A percentile compares a stretch with the other conserved stretches of the same genome.
These are phyloP conservation scores for Xylaria sp. DNA, from an alignment of 2,329 filamentous ascomycete genomes.

Conservation along the genomic window DNA sequence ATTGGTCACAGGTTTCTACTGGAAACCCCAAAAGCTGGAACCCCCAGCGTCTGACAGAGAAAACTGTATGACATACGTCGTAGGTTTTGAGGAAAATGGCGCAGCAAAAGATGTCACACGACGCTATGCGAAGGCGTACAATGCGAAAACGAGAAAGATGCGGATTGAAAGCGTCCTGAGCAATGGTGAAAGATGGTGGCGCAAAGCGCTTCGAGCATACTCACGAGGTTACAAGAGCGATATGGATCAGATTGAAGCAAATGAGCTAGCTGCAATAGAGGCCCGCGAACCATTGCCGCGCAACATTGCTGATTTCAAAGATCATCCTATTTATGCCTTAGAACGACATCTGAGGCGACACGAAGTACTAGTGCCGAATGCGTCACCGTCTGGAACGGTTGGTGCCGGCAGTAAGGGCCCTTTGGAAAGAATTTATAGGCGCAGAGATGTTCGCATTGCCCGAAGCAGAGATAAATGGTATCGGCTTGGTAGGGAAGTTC, in stretches of 20 bases:
- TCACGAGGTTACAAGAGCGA: constrained; percentile 60
- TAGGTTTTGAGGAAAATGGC: constrained; percentile 85
- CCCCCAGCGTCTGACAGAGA: constrained; percentile 80
- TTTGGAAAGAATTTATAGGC: constrained; percentile 83
- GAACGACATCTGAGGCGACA: constrained; percentile 85
- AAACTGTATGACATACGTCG: constrained; percentile 83
- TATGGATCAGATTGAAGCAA: constrained; percentile 85
- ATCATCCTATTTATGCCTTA: constrained; percentile 84
- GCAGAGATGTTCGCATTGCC: constrained; percentile 81
- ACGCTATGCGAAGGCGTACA: constrained; percentile 87
- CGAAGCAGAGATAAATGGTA: constrained; percentile 91
- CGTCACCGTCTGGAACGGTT: constrained; percentile 79
- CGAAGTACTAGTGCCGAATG: constrained; percentile 80
- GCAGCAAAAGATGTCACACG: constrained; percentile 85
- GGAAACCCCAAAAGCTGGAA: constrained; percentile 80
- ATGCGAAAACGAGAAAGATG: constrained; percentile 84
- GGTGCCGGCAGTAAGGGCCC: constrained; percentile 69
- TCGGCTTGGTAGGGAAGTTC: constrained; percentile 82
- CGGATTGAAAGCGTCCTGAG: constrained; percentile 75
- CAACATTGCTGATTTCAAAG: constrained; percentile 87
- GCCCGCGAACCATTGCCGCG: constrained; percentile 85
- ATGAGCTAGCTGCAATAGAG: constrained; percentile 75
- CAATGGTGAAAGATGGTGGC: constrained; percentile 64
- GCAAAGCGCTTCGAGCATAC: constrained; percentile 61
- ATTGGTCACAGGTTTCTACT: constrained; percentile 79